A percentile compares a stretch with the other conserved stretches of the same genome.
Evolutionary conservation across 805 yeast genomes (phyloP).

Genomic region (Candida tallmaniae): DNA sequence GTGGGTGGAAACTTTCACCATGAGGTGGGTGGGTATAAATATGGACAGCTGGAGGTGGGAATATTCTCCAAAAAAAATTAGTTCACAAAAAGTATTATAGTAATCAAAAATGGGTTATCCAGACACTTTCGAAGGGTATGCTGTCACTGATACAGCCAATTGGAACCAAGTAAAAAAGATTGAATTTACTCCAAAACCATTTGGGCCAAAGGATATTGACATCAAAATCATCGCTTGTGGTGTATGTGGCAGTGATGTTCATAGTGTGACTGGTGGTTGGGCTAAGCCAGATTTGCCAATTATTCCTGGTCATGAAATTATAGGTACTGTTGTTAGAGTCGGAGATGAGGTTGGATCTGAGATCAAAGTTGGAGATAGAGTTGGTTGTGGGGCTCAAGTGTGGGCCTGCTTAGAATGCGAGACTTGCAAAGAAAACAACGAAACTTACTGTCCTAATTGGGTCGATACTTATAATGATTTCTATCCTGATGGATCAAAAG

Average conservation of each 20-base stretch:
- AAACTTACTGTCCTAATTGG: conserved; percentile 48
- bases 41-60: too few species aligned
- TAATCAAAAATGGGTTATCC: conserved; percentile 17
- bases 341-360: conserved; percentile 48
- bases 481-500: conserved; percentile 21
- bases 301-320: conserved; percentile 55
- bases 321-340: conserved; percentile 54
- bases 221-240: conserved; percentile 37
- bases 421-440: conserved; percentile 40
- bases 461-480: conserved; percentile 52
- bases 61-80: too few species aligned
- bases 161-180: conserved; percentile 26
- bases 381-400: conserved; percentile 74
- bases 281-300: conserved; percentile 36
- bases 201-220: conserved; percentile 13
- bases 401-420: conserved; percentile 60
- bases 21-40: too few species aligned
- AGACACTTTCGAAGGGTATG: conserved; percentile 27
- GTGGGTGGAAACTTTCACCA: too few species aligned
- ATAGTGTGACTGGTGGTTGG: conserved; percentile 52
- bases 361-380: conserved; percentile 65
- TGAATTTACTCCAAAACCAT: conserved; percentile 20
- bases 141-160: conserved; percentile 18
- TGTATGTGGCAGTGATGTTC: conserved; percentile 61
- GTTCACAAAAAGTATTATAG: too few species aligned